Percentiles rank a stretch among this genome's conserved stretches.
Conservation (phyloP, 768 basidiomycete genomes). For the Amanita thiersii region DNA sequence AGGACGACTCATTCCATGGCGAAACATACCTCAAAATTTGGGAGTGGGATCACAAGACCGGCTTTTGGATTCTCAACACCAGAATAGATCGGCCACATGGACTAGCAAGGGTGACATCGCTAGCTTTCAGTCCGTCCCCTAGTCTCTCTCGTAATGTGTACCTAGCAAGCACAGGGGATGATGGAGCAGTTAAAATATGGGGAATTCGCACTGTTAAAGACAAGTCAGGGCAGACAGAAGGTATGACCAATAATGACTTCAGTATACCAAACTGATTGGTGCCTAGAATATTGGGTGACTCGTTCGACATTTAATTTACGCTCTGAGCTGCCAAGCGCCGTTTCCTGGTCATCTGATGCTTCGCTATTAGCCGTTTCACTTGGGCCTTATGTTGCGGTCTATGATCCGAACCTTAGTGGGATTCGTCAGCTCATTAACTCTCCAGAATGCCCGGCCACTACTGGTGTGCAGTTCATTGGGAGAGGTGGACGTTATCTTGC, state of each 20-base stretch:
- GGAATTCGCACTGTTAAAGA: conserved; percentile 39
- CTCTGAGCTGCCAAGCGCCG: conserved; percentile 52
- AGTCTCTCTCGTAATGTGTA: conserved; percentile 23
- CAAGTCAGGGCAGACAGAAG: conserved; percentile 42
- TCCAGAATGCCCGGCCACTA: conserved; percentile 40
- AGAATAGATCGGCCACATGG: conserved; percentile 88
- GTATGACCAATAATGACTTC: conserved; percentile 21
- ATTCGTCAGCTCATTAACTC: conserved; percentile 52
- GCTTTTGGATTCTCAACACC: conserved; percentile 74
- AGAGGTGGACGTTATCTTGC: conserved; percentile 62
- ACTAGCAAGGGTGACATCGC: conserved; percentile 43
- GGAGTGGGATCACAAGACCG: conserved; percentile 65
- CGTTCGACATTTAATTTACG: conserved; percentile 69
- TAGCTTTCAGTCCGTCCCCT: conserved; percentile 58
- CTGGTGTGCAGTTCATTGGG: conserved; percentile 60
- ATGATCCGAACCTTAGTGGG: conserved; percentile 56
- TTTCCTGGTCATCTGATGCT: conserved; percentile 79
- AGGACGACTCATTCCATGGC: conserved; percentile 52
- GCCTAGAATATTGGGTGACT: conserved; percentile 68
- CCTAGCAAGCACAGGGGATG: conserved; percentile 69
- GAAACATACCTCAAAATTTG: conserved; percentile 88
- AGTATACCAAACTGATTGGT: conserved; percentile 2
- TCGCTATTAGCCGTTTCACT: conserved; percentile 76
- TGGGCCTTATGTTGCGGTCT: conserved; percentile 61
- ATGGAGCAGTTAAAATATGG: conserved; percentile 80